Percentiles rank a stretch among this genome's conserved stretches.
These are phyloP conservation scores for Paramarasmius palmivorus DNA, from an alignment of 1,284 basidiomycete species.

Conservation along the genomic window DNA sequence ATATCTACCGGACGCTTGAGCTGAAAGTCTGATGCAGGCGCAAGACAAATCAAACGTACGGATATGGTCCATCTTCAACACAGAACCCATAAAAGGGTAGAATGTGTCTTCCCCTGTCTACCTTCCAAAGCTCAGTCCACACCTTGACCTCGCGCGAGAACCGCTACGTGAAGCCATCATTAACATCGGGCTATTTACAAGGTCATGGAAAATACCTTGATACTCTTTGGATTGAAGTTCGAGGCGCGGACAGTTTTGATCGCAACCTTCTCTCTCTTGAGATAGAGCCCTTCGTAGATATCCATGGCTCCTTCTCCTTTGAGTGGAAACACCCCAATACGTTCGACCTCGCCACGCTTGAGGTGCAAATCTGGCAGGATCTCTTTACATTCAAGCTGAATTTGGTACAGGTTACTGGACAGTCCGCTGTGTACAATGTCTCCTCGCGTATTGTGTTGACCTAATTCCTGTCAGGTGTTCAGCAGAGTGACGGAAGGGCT, in stretches of 20 bases:
- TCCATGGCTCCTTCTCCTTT: background rate
- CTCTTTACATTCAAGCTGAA: background rate
- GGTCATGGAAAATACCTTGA: background rate
- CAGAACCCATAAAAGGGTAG: conserved; percentile 58
- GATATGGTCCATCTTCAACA: conserved; percentile 54
- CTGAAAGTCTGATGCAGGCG: background rate
- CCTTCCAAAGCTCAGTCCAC: conserved; percentile 52
- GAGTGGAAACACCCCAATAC: background rate
- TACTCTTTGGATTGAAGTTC: background rate
- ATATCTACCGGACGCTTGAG: conserved; percentile 7
- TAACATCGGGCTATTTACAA: background rate
- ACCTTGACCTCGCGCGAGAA: conserved; percentile 53
- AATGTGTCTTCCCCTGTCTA: conserved; percentile 49
- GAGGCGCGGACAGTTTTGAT: background rate
- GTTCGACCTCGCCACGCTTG: background rate
- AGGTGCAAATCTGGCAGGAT: background rate
- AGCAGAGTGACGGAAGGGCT: background rate
- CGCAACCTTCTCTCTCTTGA: background rate
- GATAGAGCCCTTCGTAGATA: background rate
- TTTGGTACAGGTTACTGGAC: background rate
- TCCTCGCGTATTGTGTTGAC: conserved; percentile 32
- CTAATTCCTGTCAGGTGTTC: conserved; percentile 25
- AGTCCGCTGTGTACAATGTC: conserved; percentile 31
- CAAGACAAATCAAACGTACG: conserved; percentile 32
- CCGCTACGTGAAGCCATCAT: conserved; percentile 32